Evolutionary conservation across 139 green algal genomes (phyloP), one percentile per base, ranked within the genome.

Genomic region (Volvox reticuliferus): DNA sequence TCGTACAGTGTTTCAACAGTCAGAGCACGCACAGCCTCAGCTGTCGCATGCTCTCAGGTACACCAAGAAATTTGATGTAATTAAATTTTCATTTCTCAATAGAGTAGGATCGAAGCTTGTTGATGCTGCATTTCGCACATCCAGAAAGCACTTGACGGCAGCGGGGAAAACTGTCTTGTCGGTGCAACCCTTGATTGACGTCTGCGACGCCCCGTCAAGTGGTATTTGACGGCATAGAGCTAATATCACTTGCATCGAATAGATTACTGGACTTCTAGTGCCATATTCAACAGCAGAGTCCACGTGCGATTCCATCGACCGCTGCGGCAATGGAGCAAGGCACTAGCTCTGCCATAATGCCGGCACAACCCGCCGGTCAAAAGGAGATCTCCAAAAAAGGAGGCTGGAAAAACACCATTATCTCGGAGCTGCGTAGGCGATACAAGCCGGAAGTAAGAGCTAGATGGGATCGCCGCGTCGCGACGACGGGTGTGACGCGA

Each of bases 191-290:
- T 5, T 86, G 79, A 86, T 86, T 86, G 79, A 86, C 79, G 55
- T 73, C 50, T n/a, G 79, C 37, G 78, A 65, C 78, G 32, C 22
- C 36, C 78, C 78, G 36, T 84, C 78, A 84, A 84, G 78, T 24
- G 5, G 20, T 1, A 61, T 55, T 55, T 81, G 71, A 79, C 26
- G 71, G 71, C 71, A 32, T 35, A 30, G 9, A 24, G 24, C 2
- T 2, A 73, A 24, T 30, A 3, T 24, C 9, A 12, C 65, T 73
- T 73, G 65, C 65, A 73, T 16, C 16, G 65, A 30, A 28, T 28
- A 26, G 12, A 73, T 73, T 73, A 28, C 24, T 24, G 21, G 65
- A 28, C 65, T 73, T 73, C 21, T 12, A 73, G 65, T 12, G 24
- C 65, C 5, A 30, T 12, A 73, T 73, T 73, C 24, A 73, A 28